Evolutionary conservation across 2,329 filamentous ascomycete species (phyloP).

Genomic region (Stagonosporopsis rhizophila): DNA sequence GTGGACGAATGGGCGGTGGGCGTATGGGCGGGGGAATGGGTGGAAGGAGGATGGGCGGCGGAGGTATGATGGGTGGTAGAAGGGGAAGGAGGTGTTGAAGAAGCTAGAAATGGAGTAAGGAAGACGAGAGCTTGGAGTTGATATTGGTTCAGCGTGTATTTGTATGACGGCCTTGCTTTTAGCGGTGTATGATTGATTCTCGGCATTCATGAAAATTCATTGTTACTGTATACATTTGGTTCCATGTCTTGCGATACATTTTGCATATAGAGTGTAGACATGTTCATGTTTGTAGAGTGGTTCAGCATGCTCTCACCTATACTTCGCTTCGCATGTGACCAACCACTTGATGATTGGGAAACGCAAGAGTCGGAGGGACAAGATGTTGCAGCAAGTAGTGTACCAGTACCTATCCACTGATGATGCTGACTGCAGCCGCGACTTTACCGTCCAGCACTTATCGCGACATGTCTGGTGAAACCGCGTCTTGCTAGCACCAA

Average conservation of each 20-base stretch:
- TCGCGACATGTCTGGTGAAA: neutral
- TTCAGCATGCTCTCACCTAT: neutral
- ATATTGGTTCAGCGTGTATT: neutral
- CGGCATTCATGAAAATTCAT: neutral
- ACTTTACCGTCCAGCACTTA: neutral
- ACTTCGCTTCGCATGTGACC: neutral
- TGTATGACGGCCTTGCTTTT: neutral
- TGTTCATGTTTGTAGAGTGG: neutral
- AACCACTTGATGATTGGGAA: neutral
- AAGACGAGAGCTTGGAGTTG: neutral
- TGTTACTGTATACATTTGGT: too few relatives aligned
- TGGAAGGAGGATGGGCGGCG: constrained; percentile 7
- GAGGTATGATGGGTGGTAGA: constrained; percentile 2
- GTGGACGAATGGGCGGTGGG: constrained; percentile 5
- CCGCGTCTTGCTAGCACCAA: neutral
- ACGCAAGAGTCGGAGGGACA: neutral
- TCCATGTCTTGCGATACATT: too few relatives aligned
- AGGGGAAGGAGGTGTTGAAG: neutral
- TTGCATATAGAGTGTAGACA: neutral
- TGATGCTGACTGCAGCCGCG: neutral
- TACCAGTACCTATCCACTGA: neutral
- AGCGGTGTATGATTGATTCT: neutral
- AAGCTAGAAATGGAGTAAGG: neutral
- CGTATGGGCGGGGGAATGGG: neutral
- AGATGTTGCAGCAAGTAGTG: neutral